Evolutionary conservation across 1,139 yeast genomes (phyloP).

Genomic region (Pichia sp.): DNA sequence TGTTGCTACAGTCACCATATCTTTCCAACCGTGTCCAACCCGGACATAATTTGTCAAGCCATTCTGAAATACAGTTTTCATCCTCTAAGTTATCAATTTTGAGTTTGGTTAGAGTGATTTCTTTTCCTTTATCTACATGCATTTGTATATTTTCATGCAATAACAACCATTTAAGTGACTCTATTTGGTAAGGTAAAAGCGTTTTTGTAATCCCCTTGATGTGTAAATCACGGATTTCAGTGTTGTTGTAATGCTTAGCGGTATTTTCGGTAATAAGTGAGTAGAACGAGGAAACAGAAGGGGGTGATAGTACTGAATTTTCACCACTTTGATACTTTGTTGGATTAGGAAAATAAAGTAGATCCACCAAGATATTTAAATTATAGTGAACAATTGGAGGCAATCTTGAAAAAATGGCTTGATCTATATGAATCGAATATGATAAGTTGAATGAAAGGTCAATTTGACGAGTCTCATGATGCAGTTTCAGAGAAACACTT

Average conservation of each 20-base stretch:
- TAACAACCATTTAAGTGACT: constrained; percentile 60
- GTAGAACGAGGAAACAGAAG: constrained; percentile 25
- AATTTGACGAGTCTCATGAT: background rate
- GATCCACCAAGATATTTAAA: constrained; percentile 14
- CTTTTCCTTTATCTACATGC: constrained; percentile 11
- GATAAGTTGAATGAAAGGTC: constrained; percentile 4
- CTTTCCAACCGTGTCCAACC: constrained; percentile 41
- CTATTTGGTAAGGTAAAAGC: constrained; percentile 42
- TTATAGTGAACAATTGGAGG: constrained; percentile 13
- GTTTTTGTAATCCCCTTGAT: constrained; percentile 17
- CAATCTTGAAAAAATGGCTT: constrained; percentile 11
- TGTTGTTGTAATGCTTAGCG: constrained; percentile 8
- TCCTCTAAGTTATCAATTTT: constrained; percentile 3
- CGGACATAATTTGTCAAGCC: constrained; percentile 35
- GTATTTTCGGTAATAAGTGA: constrained; percentile 27
- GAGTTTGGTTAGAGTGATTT: constrained; percentile 6
- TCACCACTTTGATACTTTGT: constrained; percentile 18
- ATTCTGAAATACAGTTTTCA: constrained; percentile 7
- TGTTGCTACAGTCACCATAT: constrained; percentile 6
- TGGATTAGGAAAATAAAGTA: constrained; percentile 14
- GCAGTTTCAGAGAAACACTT: background rate
- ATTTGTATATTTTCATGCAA: constrained; percentile 46
- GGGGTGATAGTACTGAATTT: constrained; percentile 9
- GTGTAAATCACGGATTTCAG: constrained; percentile 3
- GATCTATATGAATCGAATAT: constrained; percentile 12